Conservation (phyloP, 2,329 filamentous ascomycete species). For the Diplodia seriata region DNA sequence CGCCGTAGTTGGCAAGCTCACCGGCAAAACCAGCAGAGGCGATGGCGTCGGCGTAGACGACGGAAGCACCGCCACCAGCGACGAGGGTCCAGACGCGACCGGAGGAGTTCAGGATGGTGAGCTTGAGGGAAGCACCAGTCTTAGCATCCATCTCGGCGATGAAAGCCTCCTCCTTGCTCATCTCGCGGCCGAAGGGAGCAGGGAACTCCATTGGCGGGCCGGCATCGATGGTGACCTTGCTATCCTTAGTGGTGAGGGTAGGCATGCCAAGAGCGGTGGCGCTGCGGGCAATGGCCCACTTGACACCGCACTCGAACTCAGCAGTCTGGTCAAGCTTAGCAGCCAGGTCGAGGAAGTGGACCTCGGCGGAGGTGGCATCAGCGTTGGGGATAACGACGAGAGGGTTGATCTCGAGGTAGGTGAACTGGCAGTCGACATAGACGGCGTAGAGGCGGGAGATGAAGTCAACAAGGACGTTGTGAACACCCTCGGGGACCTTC, state of each 20-base stretch:
- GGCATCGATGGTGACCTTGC: conserved; percentile 91
- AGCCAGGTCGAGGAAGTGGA: conserved; percentile 97
- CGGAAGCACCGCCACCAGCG: conserved; percentile 98
- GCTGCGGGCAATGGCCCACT: conserved; percentile 96
- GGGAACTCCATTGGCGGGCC: conserved; percentile 99
- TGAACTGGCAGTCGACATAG: conserved; percentile 99
- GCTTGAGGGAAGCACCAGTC: conserved; percentile 98
- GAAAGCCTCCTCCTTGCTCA: conserved; percentile 99
- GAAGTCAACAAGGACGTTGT: conserved; percentile 99
- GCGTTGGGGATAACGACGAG: conserved; percentile 96
- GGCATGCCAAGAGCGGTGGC: conserved; percentile 87
- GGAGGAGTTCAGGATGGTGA: conserved; percentile 89
- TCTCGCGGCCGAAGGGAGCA: conserved; percentile 96
- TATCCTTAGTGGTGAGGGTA: conserved; percentile 63
- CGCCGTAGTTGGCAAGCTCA: conserved; percentile 98
- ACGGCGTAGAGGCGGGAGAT: conserved; percentile 98
- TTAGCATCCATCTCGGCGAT: conserved; percentile 98
- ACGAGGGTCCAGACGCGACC: conserved; percentile 98
- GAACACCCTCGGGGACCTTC: conserved; percentile 92
- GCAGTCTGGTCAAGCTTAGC: conserved; percentile 99
- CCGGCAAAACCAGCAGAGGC: conserved; percentile 93
- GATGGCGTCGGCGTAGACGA: conserved; percentile 98
- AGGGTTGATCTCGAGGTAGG: conserved; percentile 99
- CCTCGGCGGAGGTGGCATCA: conserved; percentile 87
- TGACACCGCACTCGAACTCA: conserved; percentile 98